A percentile compares a stretch with the other conserved stretches of the same genome.
These are phyloP conservation scores for Melampsora larici-populina DNA, from an alignment of 1,284 basidiomycete genomes.

Conservation along the genomic window DNA sequence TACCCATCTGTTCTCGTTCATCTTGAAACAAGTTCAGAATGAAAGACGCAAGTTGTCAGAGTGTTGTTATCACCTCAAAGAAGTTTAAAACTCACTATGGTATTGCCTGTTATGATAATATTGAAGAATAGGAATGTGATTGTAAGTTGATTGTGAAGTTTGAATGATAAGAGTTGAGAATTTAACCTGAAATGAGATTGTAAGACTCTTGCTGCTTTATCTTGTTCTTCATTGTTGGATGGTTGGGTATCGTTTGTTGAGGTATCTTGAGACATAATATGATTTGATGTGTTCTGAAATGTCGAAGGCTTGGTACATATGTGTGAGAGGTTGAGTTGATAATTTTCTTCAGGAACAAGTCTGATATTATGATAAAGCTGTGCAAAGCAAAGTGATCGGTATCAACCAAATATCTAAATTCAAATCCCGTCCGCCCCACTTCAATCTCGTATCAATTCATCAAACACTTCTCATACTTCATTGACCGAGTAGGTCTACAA, in stretches of 20 bases:
- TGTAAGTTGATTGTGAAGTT: background rate
- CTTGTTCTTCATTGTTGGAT: background rate
- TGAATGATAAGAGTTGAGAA: background rate
- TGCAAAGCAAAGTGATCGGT: no score
- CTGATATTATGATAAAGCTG: no score
- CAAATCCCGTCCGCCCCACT: no score
- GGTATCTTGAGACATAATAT: background rate
- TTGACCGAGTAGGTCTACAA: no score
- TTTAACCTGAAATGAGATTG: conserved; percentile 47
- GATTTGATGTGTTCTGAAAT: background rate
- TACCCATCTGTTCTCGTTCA: conserved; percentile 34
- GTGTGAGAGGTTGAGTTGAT: no score
- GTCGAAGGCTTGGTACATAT: no score
- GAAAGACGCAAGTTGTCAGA: background rate
- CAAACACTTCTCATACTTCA: no score
- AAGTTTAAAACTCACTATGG: background rate
- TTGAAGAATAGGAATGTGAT: background rate
- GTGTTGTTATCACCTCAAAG: background rate
- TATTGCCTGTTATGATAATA: conserved; percentile 5
- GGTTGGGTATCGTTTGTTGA: background rate
- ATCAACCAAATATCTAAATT: no score
- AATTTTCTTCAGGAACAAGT: no score
- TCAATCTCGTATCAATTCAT: no score
- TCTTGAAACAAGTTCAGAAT: conserved; percentile 14
- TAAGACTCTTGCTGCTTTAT: conserved; percentile 40